Evolutionary conservation across 306 rosid genomes (phyloP), one percentile per base, ranked within the genome.

Genomic region (Vachellia pachyceras): DNA sequence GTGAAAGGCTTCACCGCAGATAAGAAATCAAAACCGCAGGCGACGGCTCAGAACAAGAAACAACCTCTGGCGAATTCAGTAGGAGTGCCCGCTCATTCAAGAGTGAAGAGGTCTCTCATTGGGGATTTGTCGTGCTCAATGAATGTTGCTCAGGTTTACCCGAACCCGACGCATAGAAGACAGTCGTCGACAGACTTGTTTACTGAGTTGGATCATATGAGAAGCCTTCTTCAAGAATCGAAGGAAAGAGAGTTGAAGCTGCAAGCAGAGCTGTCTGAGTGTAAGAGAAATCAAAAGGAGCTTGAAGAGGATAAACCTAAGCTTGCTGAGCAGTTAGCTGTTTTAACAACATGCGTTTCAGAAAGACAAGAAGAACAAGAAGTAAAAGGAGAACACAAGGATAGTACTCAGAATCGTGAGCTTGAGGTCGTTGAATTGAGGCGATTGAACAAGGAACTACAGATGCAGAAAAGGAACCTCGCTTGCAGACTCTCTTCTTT

Each of bases 121-220:
- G 90, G 91, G 2, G 99, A 95, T 73, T 89, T 93, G 42, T 81
- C 99, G 1, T 91, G 97, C 72, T 86, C 97, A 2, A 77, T 82
- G 6, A 91, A 85, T 77, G 75, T 83, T 5, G 80, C 87, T 50
- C 99, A 91, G 74, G 88, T 93, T 79, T 97, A 77, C 55, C 94
- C 52, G 8, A 40, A 68, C 20, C 73, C 87, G 13, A 63, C 94
- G 15, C 99, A 95, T 47, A 83, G 96, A 87, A 88, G 99, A 71
- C 99, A 95, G 73, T 93, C 99, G 0, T 95, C 99, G 5, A 87
- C 98, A 4, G 99, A 95, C 67, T 86, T 95, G 84, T 95, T 95
- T 79, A 81, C 88, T 0, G 99, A 95, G 88, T 88, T 95, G 61
- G 99, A 95, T 82, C 98, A 93, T 54, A 81, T 95, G 88, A 90